Evolutionary conservation across 2,329 filamentous ascomycete genomes (phyloP).

Genomic region (Pseudodiploospora longispora): DNA sequence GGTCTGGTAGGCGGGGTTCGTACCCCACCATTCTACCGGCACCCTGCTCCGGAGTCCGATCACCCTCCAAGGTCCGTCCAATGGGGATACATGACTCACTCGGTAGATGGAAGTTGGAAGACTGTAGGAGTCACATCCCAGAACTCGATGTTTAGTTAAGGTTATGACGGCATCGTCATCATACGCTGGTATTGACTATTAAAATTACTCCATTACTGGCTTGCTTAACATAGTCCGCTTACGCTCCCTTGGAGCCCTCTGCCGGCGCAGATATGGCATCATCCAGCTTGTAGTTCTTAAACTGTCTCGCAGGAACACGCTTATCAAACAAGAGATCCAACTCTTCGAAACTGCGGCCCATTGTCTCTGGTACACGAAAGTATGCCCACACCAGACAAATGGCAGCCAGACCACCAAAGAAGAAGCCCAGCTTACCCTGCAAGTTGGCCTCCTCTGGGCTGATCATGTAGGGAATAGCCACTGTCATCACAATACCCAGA

Average conservation of each 20-base stretch:
- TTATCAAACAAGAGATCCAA: conserved; percentile 27
- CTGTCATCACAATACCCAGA: conserved; percentile 19
- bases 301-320: conserved; percentile 20
- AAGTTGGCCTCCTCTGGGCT: conserved; percentile 25
- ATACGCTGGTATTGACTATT: too few species aligned
- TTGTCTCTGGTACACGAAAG: conserved; percentile 26
- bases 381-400: conserved; percentile 23
- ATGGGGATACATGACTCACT: too few species aligned
- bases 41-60: too few species aligned
- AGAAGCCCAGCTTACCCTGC: conserved; percentile 28
- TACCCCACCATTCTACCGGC: too few species aligned
- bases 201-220: too few species aligned
- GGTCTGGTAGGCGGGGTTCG: too few species aligned
- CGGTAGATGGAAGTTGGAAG: too few species aligned
- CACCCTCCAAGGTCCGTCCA: too few species aligned
- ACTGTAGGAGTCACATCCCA: too few species aligned
- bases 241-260: neutral
- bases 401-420: conserved; percentile 20
- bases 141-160: too few species aligned
- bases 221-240: too few species aligned
- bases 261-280: conserved; percentile 1
- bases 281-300: conserved; percentile 20
- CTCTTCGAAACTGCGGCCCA: conserved; percentile 24
- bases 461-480: conserved; percentile 24
- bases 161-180: too few species aligned